Conservation (phyloP, 495 filamentous ascomycete species). For the Penicillium samsonianum region DNA sequence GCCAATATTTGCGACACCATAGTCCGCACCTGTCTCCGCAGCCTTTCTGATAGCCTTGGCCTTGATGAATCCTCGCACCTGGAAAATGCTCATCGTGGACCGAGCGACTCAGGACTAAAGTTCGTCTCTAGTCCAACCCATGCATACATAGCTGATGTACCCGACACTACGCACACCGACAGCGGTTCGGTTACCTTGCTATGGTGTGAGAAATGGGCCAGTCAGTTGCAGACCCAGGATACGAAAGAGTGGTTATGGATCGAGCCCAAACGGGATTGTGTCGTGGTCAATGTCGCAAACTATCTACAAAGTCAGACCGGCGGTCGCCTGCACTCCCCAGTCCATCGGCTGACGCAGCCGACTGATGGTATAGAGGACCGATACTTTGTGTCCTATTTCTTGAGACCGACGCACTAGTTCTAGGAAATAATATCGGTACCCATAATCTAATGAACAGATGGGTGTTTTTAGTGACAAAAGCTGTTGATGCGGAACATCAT, state of each 20-base stretch:
- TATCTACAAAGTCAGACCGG: conserved; percentile 28
- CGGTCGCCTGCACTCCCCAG: conserved; percentile 23
- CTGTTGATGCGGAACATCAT: too few relatives aligned
- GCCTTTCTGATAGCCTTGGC: conserved; percentile 14
- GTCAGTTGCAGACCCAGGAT: conserved; percentile 20
- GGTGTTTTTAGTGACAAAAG: too few relatives aligned
- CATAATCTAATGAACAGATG: too few relatives aligned
- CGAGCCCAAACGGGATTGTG: conserved; percentile 21
- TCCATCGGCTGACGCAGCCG: conserved; percentile 33
- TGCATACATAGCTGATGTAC: conserved; percentile 12
- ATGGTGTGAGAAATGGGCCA: conserved; percentile 25
- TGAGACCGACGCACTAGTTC: conserved; percentile 20
- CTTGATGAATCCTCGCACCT: conserved; percentile 4
- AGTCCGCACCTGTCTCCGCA: conserved; percentile 12
- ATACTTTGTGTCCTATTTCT: conserved; percentile 33
- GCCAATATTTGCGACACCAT: conserved; percentile 14
- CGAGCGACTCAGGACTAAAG: conserved; percentile 16
- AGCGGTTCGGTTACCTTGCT: conserved; percentile 24
- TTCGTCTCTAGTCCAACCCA: conserved; percentile 18
- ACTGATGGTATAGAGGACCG: conserved; percentile 27
- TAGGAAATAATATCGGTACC: too few relatives aligned
- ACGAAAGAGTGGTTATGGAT: conserved; percentile 23
- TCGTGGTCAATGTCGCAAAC: conserved; percentile 33
- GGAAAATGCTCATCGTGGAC: conserved; percentile 15
- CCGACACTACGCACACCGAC: conserved; percentile 22